Conservation (phyloP, 148 eudicot genomes). For the Rhododendron molle region DNA sequence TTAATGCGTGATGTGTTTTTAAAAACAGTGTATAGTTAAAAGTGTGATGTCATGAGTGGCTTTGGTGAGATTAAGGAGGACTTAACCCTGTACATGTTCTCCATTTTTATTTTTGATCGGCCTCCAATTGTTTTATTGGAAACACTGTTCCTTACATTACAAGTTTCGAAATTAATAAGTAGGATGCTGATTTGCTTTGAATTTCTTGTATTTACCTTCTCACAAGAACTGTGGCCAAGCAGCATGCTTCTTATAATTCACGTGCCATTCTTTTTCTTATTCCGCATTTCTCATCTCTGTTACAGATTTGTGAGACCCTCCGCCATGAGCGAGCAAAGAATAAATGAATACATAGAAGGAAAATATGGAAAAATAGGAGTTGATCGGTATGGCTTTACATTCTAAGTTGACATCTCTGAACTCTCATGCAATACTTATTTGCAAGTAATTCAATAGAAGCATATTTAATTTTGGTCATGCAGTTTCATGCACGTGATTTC, state of each 20-base stretch:
- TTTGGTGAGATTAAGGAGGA: not conserved
- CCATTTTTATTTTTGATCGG: no score
- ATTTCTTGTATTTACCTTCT: not conserved
- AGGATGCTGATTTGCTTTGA: not conserved
- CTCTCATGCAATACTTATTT: not conserved
- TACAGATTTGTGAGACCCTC: conserved; percentile 97
- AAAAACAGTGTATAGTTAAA: not conserved
- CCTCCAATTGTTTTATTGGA: not conserved
- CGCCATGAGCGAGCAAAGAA: conserved; percentile 69
- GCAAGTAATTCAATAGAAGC: not conserved
- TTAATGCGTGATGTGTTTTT: not conserved
- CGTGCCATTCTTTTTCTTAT: conserved; percentile 12
- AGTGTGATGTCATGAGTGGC: not conserved
- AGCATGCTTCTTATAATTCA: conserved; percentile 1
- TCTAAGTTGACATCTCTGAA: not conserved
- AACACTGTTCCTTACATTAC: not conserved
- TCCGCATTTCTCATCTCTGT: not conserved
- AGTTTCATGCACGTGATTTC: not conserved
- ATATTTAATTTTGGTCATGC: conserved; percentile 1
- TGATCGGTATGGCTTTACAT: conserved; percentile 54
- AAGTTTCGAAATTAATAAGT: not conserved
- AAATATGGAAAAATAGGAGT: conserved; percentile 86
- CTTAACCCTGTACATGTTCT: not conserved
- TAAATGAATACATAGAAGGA: conserved; percentile 76
- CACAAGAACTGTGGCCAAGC: not conserved